Conservation (phyloP, 192 early-diverging fungal genomes). For the Coemansia sp. region DNA sequence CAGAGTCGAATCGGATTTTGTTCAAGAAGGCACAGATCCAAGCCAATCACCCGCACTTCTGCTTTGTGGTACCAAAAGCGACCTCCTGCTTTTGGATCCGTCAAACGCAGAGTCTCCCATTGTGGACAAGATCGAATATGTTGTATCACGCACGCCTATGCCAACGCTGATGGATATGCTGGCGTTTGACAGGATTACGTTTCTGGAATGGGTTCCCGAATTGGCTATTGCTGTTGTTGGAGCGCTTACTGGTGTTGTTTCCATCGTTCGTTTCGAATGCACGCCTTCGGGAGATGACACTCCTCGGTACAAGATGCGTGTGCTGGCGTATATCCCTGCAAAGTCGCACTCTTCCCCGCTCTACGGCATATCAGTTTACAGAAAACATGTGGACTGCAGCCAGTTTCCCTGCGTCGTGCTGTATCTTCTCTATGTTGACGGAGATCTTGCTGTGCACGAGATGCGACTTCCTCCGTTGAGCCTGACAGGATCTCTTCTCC, state of each 20-base stretch:
- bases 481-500: background rate
- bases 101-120: constrained; percentile 8
- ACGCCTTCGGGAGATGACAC: background rate
- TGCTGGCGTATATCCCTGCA: constrained; percentile 23
- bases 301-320: constrained; percentile 10
- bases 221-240: constrained; percentile 31
- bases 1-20: background rate
- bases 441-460: constrained; percentile 31
- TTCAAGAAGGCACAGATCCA: constrained; percentile 7
- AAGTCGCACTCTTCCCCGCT: constrained; percentile 16
- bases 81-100: constrained; percentile 40
- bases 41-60: constrained; percentile 19
- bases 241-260: constrained; percentile 26
- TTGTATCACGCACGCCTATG: constrained; percentile 11
- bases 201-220: constrained; percentile 50
- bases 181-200: constrained; percentile 42
- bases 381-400: constrained; percentile 16
- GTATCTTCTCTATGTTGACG: constrained; percentile 29
- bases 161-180: constrained; percentile 11
- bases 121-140: constrained; percentile 29
- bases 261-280: constrained; percentile 20
- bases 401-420: constrained; percentile 10
- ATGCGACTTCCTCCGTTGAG: constrained; percentile 5
- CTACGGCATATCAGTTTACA: constrained; percentile 36
- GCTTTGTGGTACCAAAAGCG: constrained; percentile 35